These are phyloP conservation scores for Babesia bigemina DNA, from an alignment of 169 alveolate genomes.

Conservation along the genomic window DNA sequence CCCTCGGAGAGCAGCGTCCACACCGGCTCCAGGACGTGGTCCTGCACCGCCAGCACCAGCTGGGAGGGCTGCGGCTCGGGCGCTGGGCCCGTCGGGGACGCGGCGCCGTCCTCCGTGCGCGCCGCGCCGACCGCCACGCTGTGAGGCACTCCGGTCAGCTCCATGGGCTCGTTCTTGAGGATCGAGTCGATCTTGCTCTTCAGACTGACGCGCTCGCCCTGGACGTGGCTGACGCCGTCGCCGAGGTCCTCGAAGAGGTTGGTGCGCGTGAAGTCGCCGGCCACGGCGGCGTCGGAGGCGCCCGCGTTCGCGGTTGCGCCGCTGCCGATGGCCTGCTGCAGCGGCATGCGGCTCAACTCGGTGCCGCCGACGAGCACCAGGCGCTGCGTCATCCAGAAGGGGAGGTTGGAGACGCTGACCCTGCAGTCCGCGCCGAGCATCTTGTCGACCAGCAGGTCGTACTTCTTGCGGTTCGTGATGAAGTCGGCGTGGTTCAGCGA, in stretches of 20 bases:
- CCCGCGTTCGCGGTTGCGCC: background rate
- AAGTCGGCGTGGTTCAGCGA: constrained; percentile 66
- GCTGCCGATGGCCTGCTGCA: constrained; percentile 20
- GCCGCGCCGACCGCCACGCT: background rate
- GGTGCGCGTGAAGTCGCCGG: constrained; percentile 34
- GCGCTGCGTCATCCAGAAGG: constrained; percentile 63
- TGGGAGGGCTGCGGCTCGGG: background rate
- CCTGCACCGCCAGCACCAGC: constrained; percentile 20
- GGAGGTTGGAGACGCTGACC: constrained; percentile 31
- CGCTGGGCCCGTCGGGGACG: background rate
- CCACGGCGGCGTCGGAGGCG: constrained; percentile 6
- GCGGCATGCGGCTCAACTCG: constrained; percentile 21
- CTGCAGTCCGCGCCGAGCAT: constrained; percentile 54
- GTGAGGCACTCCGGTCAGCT: constrained; percentile 9
- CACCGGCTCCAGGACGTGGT: constrained; percentile 40
- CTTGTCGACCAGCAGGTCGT: constrained; percentile 52
- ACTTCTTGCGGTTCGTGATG: constrained; percentile 33
- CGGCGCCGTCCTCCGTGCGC: background rate
- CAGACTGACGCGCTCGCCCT: constrained; percentile 16
- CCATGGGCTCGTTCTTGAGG: constrained; percentile 26
- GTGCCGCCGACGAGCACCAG: constrained; percentile 56
- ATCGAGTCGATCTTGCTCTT: constrained; percentile 14
- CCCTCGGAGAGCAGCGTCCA: constrained; percentile 62
- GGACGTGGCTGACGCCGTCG: constrained; percentile 10
- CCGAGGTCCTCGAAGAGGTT: constrained; percentile 27